Conservation (phyloP, 176 grass and related monocot genomes). For the Urochloa ruziziensis region DNA sequence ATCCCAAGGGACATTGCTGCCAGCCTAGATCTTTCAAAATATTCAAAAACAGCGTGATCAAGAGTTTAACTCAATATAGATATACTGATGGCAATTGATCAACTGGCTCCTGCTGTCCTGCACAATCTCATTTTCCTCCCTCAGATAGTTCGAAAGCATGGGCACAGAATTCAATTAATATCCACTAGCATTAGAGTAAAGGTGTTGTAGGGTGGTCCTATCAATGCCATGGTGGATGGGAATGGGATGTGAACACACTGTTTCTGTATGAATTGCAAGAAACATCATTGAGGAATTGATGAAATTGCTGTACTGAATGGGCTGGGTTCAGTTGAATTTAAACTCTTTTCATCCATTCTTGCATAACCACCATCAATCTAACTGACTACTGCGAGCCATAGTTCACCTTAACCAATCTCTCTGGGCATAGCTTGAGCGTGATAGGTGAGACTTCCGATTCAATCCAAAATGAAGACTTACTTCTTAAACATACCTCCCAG, state of each 20-base stretch:
- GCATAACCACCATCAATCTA: background rate
- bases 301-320: background rate
- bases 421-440: background rate
- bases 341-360: background rate
- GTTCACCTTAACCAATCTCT: background rate
- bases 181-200: background rate
- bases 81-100: background rate
- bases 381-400: background rate
- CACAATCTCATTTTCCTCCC: background rate
- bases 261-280: background rate
- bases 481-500: background rate
- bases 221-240: background rate
- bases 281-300: constrained; percentile 1
- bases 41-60: background rate
- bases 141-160: background rate
- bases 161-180: background rate
- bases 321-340: background rate
- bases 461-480: background rate
- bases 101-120: background rate
- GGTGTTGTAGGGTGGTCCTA: background rate
- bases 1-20: background rate
- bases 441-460: background rate
- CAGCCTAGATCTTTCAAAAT: background rate
- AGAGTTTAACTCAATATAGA: background rate
- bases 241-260: background rate